These are phyloP conservation scores for Euphorbia lathyris DNA, from an alignment of 345 rosid species.

Conservation along the genomic window DNA sequence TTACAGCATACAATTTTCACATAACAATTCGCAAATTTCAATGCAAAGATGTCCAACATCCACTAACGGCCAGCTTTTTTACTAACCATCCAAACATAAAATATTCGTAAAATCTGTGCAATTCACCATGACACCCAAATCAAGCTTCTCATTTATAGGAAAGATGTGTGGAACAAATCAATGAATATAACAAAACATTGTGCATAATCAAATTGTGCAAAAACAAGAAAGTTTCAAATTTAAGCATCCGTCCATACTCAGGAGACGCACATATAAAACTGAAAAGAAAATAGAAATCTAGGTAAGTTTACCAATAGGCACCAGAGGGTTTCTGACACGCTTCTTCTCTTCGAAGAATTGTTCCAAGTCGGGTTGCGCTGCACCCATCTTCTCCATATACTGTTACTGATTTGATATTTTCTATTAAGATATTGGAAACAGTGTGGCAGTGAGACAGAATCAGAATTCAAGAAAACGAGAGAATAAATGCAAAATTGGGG, in stretches of 20 bases:
- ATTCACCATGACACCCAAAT: neutral
- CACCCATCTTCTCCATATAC: conserved; percentile 33
- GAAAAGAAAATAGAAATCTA: neutral
- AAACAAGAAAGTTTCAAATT: neutral
- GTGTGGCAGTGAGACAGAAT: neutral
- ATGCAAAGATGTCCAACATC: neutral
- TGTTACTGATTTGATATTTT: neutral
- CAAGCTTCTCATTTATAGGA: neutral
- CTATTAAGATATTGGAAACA: neutral
- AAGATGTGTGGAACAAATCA: neutral
- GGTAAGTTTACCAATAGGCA: conserved; percentile 54
- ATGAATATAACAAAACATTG: neutral
- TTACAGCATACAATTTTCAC: neutral
- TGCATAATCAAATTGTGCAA: neutral
- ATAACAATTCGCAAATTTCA: neutral
- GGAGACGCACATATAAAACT: neutral
- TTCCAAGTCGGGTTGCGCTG: conserved; percentile 50
- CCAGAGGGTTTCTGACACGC: conserved; percentile 64
- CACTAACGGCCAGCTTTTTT: neutral
- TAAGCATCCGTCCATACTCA: no score
- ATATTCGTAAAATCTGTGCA: neutral
- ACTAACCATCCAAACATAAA: neutral
- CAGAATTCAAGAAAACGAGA: neutral
- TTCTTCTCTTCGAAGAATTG: conserved; percentile 57
- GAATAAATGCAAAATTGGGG: neutral